Evolutionary conservation across 129 eudicot species (phyloP).

Genomic region (Lonicera japonica): DNA sequence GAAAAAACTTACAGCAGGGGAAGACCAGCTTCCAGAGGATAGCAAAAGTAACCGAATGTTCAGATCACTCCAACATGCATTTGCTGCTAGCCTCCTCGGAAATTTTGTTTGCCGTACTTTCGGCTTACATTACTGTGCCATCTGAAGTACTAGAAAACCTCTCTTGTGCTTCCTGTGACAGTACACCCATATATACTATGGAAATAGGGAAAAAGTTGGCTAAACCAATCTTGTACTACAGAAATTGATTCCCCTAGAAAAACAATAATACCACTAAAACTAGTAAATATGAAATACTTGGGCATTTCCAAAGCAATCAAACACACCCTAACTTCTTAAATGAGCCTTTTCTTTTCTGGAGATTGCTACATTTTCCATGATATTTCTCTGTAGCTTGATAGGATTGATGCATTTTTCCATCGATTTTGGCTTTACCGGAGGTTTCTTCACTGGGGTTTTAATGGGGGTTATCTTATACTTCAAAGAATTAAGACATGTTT

Average conservation of each 20-base stretch:
- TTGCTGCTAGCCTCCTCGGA: constrained; percentile 59
- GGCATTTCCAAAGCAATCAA: too few relatives aligned
- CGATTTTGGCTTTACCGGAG: constrained; percentile 39
- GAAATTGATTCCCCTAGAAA: too few relatives aligned
- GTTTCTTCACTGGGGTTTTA: constrained; percentile 22
- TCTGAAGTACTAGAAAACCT: constrained; percentile 60
- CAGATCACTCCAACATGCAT: constrained; percentile 84
- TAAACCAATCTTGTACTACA: too few relatives aligned
- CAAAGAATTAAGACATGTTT: constrained; percentile 22
- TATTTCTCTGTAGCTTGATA: constrained; percentile 39
- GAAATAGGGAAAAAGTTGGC: too few relatives aligned
- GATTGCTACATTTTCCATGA: too few relatives aligned
- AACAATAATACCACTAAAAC: too few relatives aligned
- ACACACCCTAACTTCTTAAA: too few relatives aligned
- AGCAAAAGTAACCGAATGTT: constrained; percentile 89
- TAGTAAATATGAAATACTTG: too few relatives aligned
- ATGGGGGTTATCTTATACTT: constrained; percentile 25
- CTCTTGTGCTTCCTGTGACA: constrained; percentile 46
- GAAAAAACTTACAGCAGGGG: constrained; percentile 72
- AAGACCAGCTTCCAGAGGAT: constrained; percentile 91
- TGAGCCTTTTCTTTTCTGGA: too few relatives aligned
- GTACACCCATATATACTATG: too few relatives aligned
- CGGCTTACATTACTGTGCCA: constrained; percentile 40
- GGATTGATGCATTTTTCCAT: constrained; percentile 32
- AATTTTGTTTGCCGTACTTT: constrained; percentile 57